Evolutionary conservation across 164 flowering plant species (phyloP).

Genomic region (Stephania cephalantha): DNA sequence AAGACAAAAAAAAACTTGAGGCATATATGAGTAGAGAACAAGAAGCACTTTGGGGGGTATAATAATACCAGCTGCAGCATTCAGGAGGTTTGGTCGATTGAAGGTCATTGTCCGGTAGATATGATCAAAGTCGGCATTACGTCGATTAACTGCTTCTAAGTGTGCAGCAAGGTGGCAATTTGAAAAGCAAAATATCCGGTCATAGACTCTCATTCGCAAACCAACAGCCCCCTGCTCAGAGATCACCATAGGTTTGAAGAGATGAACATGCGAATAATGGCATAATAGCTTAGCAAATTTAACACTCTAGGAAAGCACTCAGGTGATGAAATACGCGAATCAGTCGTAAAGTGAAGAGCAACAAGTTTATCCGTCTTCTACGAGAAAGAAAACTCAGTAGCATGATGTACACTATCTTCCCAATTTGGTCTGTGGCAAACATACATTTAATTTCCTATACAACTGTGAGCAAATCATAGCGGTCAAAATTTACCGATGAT

Average conservation of each 20-base stretch:
- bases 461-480: too few relatives aligned
- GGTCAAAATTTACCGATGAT: too few relatives aligned
- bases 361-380: neutral
- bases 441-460: too few relatives aligned
- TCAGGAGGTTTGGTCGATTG: constrained; percentile 50
- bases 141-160: constrained; percentile 88
- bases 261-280: neutral
- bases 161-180: constrained; percentile 99
- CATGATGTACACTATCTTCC: neutral
- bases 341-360: neutral
- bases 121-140: constrained; percentile 97
- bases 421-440: too few relatives aligned
- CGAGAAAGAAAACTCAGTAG: neutral
- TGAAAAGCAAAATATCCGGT: constrained; percentile 82
- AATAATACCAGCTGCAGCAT: constrained; percentile 70
- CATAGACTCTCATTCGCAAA: constrained; percentile 85
- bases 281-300: neutral
- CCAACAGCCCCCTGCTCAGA: constrained; percentile 90
- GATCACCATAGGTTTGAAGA: constrained; percentile 9
- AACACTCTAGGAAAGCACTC: neutral
- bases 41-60: constrained; percentile 32
- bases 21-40: constrained; percentile 45
- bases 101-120: constrained; percentile 71
- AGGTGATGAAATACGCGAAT: neutral
- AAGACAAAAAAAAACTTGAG: constrained; percentile 22